phyloP scores from a whole-genome alignment of 352 stramenopile genomes.

The Albugo candida region DNA sequence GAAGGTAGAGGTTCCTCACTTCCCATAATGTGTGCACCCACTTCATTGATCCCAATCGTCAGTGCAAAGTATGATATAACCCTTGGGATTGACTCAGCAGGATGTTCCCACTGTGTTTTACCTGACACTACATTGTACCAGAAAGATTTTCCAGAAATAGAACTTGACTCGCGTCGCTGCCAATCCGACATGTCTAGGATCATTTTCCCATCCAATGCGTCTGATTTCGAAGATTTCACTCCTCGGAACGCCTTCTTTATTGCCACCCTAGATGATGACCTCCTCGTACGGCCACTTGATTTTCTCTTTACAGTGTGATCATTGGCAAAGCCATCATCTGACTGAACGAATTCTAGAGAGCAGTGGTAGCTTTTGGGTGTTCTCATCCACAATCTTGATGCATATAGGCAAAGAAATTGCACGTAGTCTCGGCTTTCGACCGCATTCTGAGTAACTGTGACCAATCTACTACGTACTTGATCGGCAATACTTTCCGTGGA shows the following conservation, averaged over 20 bases:
- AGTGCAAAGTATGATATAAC: slow-evolving; percentile 42
- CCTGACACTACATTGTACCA: slow-evolving; percentile 60
- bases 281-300: no score
- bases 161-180: slow-evolving; percentile 54
- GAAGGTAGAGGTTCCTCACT: background rate
- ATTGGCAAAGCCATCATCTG: background rate
- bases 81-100: slow-evolving; percentile 31
- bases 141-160: slow-evolving; percentile 52
- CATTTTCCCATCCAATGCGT: background rate
- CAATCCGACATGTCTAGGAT: slow-evolving; percentile 64
- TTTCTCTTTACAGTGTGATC: no score
- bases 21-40: slow-evolving; percentile 42
- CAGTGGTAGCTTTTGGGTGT: slow-evolving; percentile 50
- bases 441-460: no score
- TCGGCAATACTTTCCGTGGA: no score
- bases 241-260: no score
- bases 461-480: no score
- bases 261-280: no score
- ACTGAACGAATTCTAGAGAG: slow-evolving; percentile 9
- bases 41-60: slow-evolving; percentile 44
- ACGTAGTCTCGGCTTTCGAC: slow-evolving; percentile 20
- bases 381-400: slow-evolving; percentile 29
- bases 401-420: slow-evolving; percentile 38
- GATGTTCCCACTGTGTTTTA: slow-evolving; percentile 67
- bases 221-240: background rate